Evolutionary conservation across 768 basidiomycete species (phyloP), one percentile per base, ranked within the genome.

Genomic region (Calocera cornea): DNA sequence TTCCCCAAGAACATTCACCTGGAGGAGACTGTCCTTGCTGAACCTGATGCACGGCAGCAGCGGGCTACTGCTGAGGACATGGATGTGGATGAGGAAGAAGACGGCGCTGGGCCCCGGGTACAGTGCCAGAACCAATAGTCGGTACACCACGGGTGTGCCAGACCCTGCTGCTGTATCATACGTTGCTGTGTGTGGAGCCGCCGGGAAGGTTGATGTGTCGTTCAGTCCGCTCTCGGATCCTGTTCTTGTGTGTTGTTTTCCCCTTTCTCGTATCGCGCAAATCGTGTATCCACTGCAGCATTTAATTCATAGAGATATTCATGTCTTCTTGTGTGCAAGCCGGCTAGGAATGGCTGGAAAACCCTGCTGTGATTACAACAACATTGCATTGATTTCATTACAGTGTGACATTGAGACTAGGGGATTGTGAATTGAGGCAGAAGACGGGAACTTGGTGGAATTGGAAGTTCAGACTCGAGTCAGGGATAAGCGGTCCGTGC

Each of bases 51-150:
- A 69, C 83, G 87, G 72, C 80, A 84, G 77, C 72, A 75, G 73
- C 77, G 76, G 78, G 82, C 76, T 74, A 77, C 72, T 77, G 88
- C 88, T 41, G 92, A 97, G 67, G 79, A 83, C 16, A 97, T 97
- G 94, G 78, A 80, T 65, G 77, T 78, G 70, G 95, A 97, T 72
- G 93, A 95, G 77, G 95, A 95, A 73, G 81, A 82, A 38, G 75
- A 74, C 0, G 80, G 78, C n/a, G 78, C 76, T 36, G 87, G 90
- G 76, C 92, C 93, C 29, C 87, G 92, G 41, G 95, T 97, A 60
- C 95, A 97, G 81, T 98, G 95, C 77, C 92, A 94, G 41, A 89
- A 92, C 78, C 92, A 93, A 81, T 93, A 77, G 64, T 65, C 33
- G 34, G 40, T 44, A 17, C 34, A 2, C 22, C 34, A 2, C 22